phyloP scores from a whole-genome alignment of 2,329 filamentous ascomycete species.

The Cryphonectria naterciae region DNA sequence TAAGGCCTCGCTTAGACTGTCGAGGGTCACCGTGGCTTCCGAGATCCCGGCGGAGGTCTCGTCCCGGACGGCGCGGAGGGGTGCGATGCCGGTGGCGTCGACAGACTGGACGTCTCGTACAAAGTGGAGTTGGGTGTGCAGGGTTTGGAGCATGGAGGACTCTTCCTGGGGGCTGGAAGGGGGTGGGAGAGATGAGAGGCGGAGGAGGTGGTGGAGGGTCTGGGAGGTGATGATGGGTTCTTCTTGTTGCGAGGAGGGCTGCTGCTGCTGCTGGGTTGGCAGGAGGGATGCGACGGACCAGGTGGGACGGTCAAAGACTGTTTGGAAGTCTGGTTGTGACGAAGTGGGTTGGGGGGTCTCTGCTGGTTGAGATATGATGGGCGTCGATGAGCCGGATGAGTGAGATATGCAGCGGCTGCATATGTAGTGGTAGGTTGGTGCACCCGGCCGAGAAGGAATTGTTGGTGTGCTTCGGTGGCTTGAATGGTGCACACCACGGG shows the following conservation, averaged over 20 bases:
- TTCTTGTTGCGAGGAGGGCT: conserved; percentile 37
- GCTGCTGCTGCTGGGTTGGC: conserved; percentile 40
- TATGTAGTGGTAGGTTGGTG: conserved; percentile 4
- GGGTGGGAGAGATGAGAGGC: conserved; percentile 82
- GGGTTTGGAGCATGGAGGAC: conserved; percentile 69
- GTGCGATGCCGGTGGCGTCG: conserved; percentile 72
- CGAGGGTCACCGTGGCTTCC: conserved; percentile 63
- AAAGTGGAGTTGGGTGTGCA: conserved; percentile 85
- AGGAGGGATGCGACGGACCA: conserved; percentile 85
- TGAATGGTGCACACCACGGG: conserved; percentile 7
- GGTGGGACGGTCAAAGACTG: conserved; percentile 67
- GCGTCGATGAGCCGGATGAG: not conserved
- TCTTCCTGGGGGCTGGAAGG: conserved; percentile 69
- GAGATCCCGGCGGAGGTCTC: conserved; percentile 64
- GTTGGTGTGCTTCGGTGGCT: not conserved
- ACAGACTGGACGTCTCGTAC: conserved; percentile 84
- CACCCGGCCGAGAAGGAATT: not conserved
- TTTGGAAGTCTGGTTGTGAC: conserved; percentile 10
- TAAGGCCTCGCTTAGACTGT: conserved; percentile 60
- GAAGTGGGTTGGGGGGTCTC: too few species aligned
- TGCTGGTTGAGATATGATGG: not conserved
- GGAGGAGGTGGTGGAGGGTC: conserved; percentile 82
- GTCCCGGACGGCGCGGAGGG: conserved; percentile 79
- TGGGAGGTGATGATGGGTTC: conserved; percentile 58
- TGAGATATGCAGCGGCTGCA: conserved; percentile 22